Base-by-base conservation (phyloP, 2,329 filamentous ascomycete genomes). In the Colletotrichum sojae region DNA sequence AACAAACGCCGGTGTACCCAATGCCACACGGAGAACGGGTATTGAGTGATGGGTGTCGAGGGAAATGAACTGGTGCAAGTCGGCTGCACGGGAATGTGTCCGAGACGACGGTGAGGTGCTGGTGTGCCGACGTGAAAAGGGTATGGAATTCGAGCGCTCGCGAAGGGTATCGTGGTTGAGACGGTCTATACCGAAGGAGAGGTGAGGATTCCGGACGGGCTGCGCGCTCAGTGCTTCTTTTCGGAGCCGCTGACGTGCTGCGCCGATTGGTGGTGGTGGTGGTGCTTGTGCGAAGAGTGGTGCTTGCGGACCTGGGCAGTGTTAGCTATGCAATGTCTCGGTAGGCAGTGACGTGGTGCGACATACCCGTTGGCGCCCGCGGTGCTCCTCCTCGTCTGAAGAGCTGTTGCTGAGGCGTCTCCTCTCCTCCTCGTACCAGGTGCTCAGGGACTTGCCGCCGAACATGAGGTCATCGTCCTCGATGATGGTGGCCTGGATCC, bases 391-490 rank as follows among this genome's bases (percentile, higher is more conserved):
- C 53, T 80, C 76, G 51, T 81, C 83, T 27, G 81, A 78, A 55
- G 78, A 78, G 25, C 75, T 77, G 65, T 76, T 78, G 78, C 81
- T 84, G 58, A 83, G 76, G 18, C 82, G 79, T 57, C 82, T 78
- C 49, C 85, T 82, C 71, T 88, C 86, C 79, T 90, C 88, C 78
- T 90, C 88, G 76, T 90, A 88, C 87, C 87, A 89, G 16, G 83
- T 79, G 76, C 86, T 87, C 49, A 90, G 77, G 46, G 86, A 82
- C 83, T 89, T 90, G 73, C 88, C 88, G 64, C 87, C 86, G 73
- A 89, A 90, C 76, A 84, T 89, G 45, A 90, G 80, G 71, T 90
- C 88, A 65, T 89, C 87, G 74, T 90, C 88, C 64, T 90, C 87
- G 73, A 90, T 90, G 69, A 87, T 80, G 56, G 85, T 89, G 40